phyloP scores from a whole-genome alignment of 2,329 filamentous ascomycete species.

The Dactylonectria macrodidyma region DNA sequence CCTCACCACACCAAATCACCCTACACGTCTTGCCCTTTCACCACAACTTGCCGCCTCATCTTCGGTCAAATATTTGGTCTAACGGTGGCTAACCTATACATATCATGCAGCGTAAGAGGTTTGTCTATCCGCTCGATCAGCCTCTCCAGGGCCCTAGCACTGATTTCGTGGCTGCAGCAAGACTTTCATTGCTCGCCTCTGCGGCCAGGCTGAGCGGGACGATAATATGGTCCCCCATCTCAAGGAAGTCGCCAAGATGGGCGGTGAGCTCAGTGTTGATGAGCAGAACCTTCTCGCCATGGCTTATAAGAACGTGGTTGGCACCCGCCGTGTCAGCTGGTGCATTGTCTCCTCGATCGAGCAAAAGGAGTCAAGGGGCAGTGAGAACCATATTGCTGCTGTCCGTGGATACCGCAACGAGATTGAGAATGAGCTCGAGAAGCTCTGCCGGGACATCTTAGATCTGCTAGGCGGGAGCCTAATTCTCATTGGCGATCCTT shows the following conservation, averaged over 20 bases:
- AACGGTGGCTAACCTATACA: neutral
- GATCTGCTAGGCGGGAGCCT: slow-evolving; percentile 93
- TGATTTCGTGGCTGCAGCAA: slow-evolving; percentile 55
- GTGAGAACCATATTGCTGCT: slow-evolving; percentile 91
- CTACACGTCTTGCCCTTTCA: no score
- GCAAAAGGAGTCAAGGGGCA: slow-evolving; percentile 80
- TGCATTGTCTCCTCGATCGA: slow-evolving; percentile 90
- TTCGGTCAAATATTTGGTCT: no score
- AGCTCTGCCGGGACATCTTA: slow-evolving; percentile 97
- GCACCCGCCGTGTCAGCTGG: slow-evolving; percentile 97
- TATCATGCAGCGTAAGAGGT: slow-evolving; percentile 1
- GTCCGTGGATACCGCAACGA: slow-evolving; percentile 98
- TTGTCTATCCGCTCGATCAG: neutral
- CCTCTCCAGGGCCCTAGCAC: slow-evolving; percentile 28
- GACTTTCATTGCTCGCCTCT: slow-evolving; percentile 78
- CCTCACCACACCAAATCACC: no score
- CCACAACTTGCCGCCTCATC: no score
- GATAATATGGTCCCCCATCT: slow-evolving; percentile 99
- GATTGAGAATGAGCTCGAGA: slow-evolving; percentile 97
- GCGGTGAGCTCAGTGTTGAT: slow-evolving; percentile 88
- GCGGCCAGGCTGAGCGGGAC: slow-evolving; percentile 99
- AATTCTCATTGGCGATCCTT: slow-evolving; percentile 62
- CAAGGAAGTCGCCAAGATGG: slow-evolving; percentile 98
- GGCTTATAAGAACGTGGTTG: slow-evolving; percentile 99
- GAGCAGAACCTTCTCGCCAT: slow-evolving; percentile 99